These are phyloP conservation scores for Phytophthora crassamura DNA, from an alignment of 352 stramenopile species.

Conservation along the genomic window DNA sequence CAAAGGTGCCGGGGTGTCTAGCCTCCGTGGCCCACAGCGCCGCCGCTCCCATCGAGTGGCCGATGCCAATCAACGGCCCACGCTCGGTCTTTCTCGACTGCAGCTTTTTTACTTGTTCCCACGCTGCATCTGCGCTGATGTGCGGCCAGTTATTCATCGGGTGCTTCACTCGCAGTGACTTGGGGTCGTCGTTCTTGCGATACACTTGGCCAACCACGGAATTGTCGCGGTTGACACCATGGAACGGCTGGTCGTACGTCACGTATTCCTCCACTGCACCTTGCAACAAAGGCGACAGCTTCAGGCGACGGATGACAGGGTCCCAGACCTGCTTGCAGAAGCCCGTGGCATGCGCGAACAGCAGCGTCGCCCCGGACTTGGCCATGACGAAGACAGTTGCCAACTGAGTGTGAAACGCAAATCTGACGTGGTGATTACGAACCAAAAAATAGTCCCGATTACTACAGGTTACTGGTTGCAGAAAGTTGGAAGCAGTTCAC, in stretches of 20 bases:
- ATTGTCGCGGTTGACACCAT: constrained; percentile 37
- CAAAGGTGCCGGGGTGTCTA: constrained; percentile 49
- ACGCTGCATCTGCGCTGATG: constrained; percentile 23
- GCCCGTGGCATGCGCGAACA: constrained; percentile 62
- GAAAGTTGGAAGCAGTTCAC: constrained; percentile 17
- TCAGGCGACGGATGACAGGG: constrained; percentile 46
- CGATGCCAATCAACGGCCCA: constrained; percentile 40
- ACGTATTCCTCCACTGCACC: constrained; percentile 23
- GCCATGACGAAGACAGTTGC: constrained; percentile 16
- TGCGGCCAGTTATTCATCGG: constrained; percentile 36
- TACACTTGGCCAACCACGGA: constrained; percentile 26
- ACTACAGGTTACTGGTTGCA: constrained; percentile 12
- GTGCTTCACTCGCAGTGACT: constrained; percentile 29
- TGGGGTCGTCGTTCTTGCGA: constrained; percentile 26
- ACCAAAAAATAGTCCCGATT: constrained; percentile 3
- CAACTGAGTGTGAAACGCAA: constrained; percentile 24
- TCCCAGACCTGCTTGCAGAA: constrained; percentile 64
- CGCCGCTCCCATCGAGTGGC: constrained; percentile 54
- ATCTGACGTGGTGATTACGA: constrained; percentile 20
- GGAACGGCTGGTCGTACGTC: constrained; percentile 39
- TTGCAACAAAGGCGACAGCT: constrained; percentile 41
- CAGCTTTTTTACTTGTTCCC: constrained; percentile 25
- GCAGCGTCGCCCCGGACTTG: constrained; percentile 36
- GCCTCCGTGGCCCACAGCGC: constrained; percentile 50
- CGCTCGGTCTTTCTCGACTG: neutral